Percentiles rank a stretch among this genome's conserved stretches.
Conservation (phyloP, 2,329 filamentous ascomycete genomes). For the Stachybotrys elegans region DNA sequence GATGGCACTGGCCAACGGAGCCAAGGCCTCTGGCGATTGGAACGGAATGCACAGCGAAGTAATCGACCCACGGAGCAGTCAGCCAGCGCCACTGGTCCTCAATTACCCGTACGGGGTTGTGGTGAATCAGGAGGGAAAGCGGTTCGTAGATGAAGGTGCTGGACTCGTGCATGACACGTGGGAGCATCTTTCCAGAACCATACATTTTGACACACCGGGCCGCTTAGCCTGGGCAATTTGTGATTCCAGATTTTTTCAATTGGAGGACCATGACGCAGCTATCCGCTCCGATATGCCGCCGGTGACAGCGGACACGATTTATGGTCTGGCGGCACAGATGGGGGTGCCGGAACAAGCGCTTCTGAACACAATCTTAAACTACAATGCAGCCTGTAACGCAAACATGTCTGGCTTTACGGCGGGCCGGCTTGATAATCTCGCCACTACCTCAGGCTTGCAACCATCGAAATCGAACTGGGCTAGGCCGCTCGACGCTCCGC, state of each 20-base stretch:
- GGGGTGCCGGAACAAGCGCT: slow-evolving; percentile 8
- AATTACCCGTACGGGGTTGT: slow-evolving; percentile 8
- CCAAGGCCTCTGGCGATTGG: slow-evolving; percentile 8
- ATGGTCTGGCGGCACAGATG: slow-evolving; percentile 8
- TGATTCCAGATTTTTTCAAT: slow-evolving; percentile 8
- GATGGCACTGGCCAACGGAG: slow-evolving; percentile 8
- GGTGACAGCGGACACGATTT: slow-evolving; percentile 8
- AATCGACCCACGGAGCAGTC: slow-evolving; percentile 8
- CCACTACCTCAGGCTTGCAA: slow-evolving; percentile 8
- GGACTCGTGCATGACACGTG: slow-evolving; percentile 8
- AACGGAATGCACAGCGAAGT: slow-evolving; percentile 8
- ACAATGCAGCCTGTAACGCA: slow-evolving; percentile 9
- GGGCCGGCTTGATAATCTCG: slow-evolving; percentile 8
- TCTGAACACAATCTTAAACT: slow-evolving; percentile 8
- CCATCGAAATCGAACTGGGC: slow-evolving; percentile 8
- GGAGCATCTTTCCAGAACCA: slow-evolving; percentile 8
- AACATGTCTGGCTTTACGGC: slow-evolving; percentile 8
- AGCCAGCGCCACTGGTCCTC: slow-evolving; percentile 8
- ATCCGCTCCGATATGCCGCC: slow-evolving; percentile 8
- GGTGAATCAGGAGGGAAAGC: slow-evolving; percentile 7
- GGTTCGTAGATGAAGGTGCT: slow-evolving; percentile 9
- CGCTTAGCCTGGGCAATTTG: slow-evolving; percentile 8
- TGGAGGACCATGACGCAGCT: slow-evolving; percentile 8
- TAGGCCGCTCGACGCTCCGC: slow-evolving; percentile 8
- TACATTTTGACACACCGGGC: slow-evolving; percentile 8